phyloP scores from a whole-genome alignment of 768 basidiomycete species.

The Phlegmacium glaucopus region DNA sequence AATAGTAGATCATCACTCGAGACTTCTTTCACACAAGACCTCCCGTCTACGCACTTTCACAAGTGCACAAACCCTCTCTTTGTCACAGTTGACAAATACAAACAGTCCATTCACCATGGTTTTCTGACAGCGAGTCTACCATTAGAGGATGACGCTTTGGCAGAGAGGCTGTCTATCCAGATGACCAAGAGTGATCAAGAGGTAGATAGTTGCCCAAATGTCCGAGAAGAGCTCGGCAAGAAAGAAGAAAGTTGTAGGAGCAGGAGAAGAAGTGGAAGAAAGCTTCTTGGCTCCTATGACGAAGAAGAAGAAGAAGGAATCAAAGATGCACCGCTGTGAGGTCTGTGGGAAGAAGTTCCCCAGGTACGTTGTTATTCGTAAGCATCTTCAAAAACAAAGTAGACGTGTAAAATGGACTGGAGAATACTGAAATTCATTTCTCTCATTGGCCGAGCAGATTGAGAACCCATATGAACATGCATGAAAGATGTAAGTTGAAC shows the following conservation, averaged over 20 bases:
- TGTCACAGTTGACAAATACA: background rate
- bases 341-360: conserved; percentile 55
- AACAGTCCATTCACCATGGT: background rate
- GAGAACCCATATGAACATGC: conserved; percentile 56
- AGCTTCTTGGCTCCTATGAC: background rate
- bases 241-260: background rate
- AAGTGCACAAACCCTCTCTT: background rate
- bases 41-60: background rate
- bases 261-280: background rate
- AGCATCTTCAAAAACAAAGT: background rate
- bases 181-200: background rate
- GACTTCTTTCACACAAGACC: background rate
- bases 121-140: background rate
- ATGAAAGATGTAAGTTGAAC: conserved; percentile 45
- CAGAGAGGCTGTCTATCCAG: background rate
- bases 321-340: conserved; percentile 53
- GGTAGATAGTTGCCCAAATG: background rate
- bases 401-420: too few relatives aligned
- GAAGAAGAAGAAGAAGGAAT: conserved; percentile 47
- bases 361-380: conserved; percentile 29
- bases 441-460: conserved; percentile 49
- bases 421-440: background rate
- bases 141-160: background rate
- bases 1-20: background rate
- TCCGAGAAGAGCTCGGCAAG: background rate